These are phyloP conservation scores for Exophiala xenobiotica DNA, from an alignment of 2,329 filamentous ascomycete genomes.

Conservation along the genomic window DNA sequence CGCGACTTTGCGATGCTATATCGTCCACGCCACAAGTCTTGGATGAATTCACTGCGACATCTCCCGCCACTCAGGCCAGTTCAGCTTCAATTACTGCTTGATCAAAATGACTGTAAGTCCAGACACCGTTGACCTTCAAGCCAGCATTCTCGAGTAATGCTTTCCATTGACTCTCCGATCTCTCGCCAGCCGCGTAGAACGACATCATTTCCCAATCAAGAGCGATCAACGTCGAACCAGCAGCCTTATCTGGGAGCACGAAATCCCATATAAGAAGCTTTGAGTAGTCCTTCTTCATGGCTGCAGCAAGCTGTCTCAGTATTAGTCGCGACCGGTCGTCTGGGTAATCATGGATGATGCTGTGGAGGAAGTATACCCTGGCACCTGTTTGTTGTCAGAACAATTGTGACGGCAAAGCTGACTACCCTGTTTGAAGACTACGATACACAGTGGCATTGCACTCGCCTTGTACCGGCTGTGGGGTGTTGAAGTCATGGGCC, in stretches of 20 bases:
- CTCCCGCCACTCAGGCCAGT: too few relatives aligned
- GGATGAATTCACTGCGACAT: too few relatives aligned
- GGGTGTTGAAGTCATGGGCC: constrained; percentile 29
- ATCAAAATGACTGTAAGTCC: too few relatives aligned
- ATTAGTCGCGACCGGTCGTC: constrained; percentile 38
- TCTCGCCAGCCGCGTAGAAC: constrained; percentile 38
- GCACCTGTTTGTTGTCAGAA: constrained; percentile 32
- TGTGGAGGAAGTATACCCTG: constrained; percentile 45
- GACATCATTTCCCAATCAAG: constrained; percentile 47
- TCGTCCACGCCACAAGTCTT: too few relatives aligned
- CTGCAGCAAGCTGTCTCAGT: constrained; percentile 35
- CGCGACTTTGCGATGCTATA: too few relatives aligned
- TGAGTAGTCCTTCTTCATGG: constrained; percentile 43
- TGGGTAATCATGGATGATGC: constrained; percentile 45
- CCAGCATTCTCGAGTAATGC: constrained; percentile 34
- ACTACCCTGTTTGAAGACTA: too few relatives aligned
- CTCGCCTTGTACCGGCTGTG: constrained; percentile 30
- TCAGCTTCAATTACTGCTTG: too few relatives aligned
- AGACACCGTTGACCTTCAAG: constrained; percentile 39
- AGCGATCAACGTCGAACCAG: constrained; percentile 34
- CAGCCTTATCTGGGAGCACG: constrained; percentile 39
- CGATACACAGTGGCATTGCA: not conserved
- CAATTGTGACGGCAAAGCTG: not conserved
- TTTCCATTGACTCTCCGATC: constrained; percentile 43
- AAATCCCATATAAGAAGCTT: constrained; percentile 48